Conservation (phyloP, 2,329 filamentous ascomycete species). For the Epichloe glyceriae region DNA sequence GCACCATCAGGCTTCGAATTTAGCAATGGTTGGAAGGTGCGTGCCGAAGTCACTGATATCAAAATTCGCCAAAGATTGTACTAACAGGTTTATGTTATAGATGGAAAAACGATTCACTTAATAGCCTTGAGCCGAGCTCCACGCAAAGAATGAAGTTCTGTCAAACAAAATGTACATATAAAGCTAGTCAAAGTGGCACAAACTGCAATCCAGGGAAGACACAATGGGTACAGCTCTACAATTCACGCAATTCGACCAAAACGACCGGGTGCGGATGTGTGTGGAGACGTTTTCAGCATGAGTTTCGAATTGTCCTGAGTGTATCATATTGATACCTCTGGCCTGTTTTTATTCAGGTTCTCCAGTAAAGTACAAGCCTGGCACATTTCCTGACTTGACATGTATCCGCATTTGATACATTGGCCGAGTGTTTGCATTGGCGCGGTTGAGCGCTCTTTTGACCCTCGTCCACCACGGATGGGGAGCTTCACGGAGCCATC, state of each 20-base stretch:
- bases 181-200: not conserved
- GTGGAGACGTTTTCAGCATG: not conserved
- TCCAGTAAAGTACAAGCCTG: slow-evolving; percentile 89
- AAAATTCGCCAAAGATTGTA: slow-evolving; percentile 1
- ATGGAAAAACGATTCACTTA: slow-evolving; percentile 41
- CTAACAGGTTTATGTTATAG: slow-evolving; percentile 19
- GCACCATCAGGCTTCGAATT: slow-evolving; percentile 49
- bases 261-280: not conserved
- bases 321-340: slow-evolving; percentile 40
- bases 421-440: slow-evolving; percentile 65
- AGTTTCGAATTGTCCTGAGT: not conserved
- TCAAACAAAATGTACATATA: slow-evolving; percentile 8
- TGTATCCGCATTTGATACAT: slow-evolving; percentile 82
- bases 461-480: slow-evolving; percentile 15
- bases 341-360: slow-evolving; percentile 69
- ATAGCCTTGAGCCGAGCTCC: slow-evolving; percentile 2
- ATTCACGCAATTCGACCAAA: not conserved
- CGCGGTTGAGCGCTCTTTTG: slow-evolving; percentile 17
- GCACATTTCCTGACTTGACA: slow-evolving; percentile 87
- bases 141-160: not conserved
- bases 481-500: slow-evolving; percentile 22
- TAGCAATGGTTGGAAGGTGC: slow-evolving; percentile 52
- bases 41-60: slow-evolving; percentile 7
- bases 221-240: not conserved
- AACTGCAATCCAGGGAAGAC: not conserved